Base-by-base conservation (phyloP, 148 eudicot genomes). In the Rhododendron ovatum region DNA sequence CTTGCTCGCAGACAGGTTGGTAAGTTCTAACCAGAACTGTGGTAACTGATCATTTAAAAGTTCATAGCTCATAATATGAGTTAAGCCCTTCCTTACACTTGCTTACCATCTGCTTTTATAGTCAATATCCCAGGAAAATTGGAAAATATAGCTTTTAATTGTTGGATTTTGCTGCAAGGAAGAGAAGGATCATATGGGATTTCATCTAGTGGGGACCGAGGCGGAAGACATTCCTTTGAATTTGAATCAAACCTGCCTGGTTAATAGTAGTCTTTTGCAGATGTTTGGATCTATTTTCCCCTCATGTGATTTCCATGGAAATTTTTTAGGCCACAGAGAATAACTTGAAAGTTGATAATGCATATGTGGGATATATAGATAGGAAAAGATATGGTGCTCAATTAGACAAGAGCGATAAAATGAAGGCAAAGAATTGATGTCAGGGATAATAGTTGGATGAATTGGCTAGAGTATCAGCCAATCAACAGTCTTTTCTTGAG, bases 311-410 rank as follows among this genome's bases (percentile, higher is more conserved):
- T 39, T 59, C 13, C 51, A 45, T 24, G 57, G 61, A 45, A 85
- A 79, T 1, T 3, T 45, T 63, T 83, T 9, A 22, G 35, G 65
- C 87, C 78, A 30, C 50, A n/a, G n/a, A 22, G 65, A 81, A 18
- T 18, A 15, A 0, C 35, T 80, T 33, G 43, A 0, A 22, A 28
- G 78, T 71, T 81, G 79, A 80, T 81, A 69, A 80, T 50, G 33
- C 84, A 48, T 30, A 63, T 69, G 87, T 80, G 79, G 73, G 51
- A 73, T 47, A n/a, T 55, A 69, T 86, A 9, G 47, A 71, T 35
- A 20, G 69, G 67, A 41, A n/a, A 26, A 85, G 18, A 41, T 39
- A 75, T 78, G 83, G 71, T 43, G 53, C 75, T 77, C 9, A 76
- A 41, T 50, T 77, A 22, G 61, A 85, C 75, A 57, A 12, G 22